Percentiles rank a stretch among this genome's conserved stretches.
Evolutionary conservation across 345 rosid species (phyloP).

Genomic region (Brassica nigra): DNA sequence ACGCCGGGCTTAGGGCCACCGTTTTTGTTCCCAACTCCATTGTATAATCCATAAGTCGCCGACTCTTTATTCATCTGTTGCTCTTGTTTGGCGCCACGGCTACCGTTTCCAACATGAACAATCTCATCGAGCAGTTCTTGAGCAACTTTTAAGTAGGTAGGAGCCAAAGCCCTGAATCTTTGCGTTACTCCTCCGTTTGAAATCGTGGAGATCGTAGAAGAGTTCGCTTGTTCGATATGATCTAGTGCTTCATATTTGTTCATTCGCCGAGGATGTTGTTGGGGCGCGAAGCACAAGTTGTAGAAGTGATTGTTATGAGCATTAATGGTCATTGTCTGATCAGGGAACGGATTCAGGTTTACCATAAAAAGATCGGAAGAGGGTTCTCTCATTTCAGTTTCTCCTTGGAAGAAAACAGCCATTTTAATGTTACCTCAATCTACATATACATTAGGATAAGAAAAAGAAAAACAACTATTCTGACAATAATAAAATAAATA

Average conservation of each 20-base stretch:
- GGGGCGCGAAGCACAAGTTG: conserved; percentile 19
- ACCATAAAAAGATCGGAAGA: conserved; percentile 17
- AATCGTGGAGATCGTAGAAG: conserved; percentile 45
- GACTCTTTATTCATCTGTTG: conserved; percentile 24
- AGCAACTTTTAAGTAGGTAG: conserved; percentile 67
- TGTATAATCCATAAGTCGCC: background rate
- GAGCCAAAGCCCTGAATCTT: conserved; percentile 47
- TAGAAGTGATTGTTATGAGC: conserved; percentile 19
- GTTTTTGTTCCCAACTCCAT: background rate
- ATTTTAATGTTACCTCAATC: conserved; percentile 9
- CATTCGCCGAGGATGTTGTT: conserved; percentile 9
- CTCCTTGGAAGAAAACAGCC: conserved; percentile 32
- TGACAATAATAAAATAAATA: background rate
- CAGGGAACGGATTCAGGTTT: conserved; percentile 11
- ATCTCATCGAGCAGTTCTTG: conserved; percentile 80
- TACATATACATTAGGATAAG: conserved; percentile 3
- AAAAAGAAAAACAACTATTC: background rate
- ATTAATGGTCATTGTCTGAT: conserved; percentile 10
- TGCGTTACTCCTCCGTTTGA: conserved; percentile 47
- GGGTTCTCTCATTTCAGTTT: conserved; percentile 36
- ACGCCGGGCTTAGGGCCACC: conserved; percentile 4
- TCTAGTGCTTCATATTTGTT: conserved; percentile 17
- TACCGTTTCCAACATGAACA: conserved; percentile 48
- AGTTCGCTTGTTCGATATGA: conserved; percentile 35
- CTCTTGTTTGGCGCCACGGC: background rate